These are phyloP conservation scores for Capsicum baccatum DNA, from an alignment of 257 asterid species.

Conservation along the genomic window DNA sequence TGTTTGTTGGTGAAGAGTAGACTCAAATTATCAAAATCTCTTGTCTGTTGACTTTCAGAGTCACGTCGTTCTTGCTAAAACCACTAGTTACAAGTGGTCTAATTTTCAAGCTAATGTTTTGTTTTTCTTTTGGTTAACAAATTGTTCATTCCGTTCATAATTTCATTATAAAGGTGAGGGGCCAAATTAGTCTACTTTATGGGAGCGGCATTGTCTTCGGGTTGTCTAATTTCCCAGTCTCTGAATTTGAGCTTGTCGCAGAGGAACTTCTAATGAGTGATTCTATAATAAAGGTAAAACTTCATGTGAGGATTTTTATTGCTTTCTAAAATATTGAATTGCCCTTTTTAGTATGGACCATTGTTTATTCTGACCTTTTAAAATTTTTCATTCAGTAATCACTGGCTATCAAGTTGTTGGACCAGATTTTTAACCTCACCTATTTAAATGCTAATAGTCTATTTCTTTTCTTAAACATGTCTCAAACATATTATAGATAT, in stretches of 20 bases:
- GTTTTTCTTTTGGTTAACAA: constrained; percentile 22
- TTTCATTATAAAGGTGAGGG: constrained; percentile 76
- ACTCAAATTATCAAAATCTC: not conserved
- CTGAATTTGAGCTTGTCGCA: constrained; percentile 97
- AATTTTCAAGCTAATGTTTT: not conserved
- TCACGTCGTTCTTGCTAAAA: constrained; percentile 16
- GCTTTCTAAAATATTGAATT: not conserved
- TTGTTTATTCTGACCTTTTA: not conserved
- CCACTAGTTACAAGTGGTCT: constrained; percentile 16
- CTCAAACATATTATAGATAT: not conserved
- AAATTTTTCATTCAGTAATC: not conserved
- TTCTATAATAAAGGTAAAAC: constrained; percentile 77
- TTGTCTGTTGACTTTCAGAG: constrained; percentile 7
- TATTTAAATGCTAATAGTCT: not conserved
- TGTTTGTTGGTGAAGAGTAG: constrained; percentile 15
- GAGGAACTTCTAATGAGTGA: constrained; percentile 97
- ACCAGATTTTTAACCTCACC: not conserved
- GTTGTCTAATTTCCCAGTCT: constrained; percentile 79
- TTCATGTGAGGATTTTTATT: constrained; percentile 23
- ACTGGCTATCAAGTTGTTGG: not conserved
- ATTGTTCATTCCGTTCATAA: constrained; percentile 10
- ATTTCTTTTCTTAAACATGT: constrained; percentile 3
- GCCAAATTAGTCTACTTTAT: constrained; percentile 85
- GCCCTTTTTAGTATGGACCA: not conserved
- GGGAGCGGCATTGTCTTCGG: constrained; percentile 92